Evolutionary conservation across 805 yeast genomes (phyloP).

Genomic region (Ogataea polymorpha): DNA sequence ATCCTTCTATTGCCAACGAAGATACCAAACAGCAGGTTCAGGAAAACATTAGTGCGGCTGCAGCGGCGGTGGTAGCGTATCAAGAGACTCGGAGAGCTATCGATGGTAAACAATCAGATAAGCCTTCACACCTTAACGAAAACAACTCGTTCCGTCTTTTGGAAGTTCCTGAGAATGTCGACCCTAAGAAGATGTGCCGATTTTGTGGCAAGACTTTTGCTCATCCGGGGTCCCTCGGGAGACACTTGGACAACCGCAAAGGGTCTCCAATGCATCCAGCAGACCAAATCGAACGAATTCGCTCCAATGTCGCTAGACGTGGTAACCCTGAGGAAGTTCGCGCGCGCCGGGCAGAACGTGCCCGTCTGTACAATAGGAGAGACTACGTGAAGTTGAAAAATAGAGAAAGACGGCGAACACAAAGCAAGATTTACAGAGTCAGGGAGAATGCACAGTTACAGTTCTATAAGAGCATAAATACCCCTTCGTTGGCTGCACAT

Average conservation of each 20-base stretch:
- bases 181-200: slow-evolving; percentile 40
- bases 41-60: slow-evolving; percentile 20
- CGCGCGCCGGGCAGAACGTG: slow-evolving; percentile 38
- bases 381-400: slow-evolving; percentile 47
- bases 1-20: slow-evolving; percentile 19
- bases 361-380: slow-evolving; percentile 44
- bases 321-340: slow-evolving; percentile 44
- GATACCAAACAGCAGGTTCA: slow-evolving; percentile 12
- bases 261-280: slow-evolving; percentile 53
- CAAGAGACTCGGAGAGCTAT: slow-evolving; percentile 7
- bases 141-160: slow-evolving; percentile 10
- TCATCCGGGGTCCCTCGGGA: slow-evolving; percentile 56
- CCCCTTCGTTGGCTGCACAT: slow-evolving; percentile 39
- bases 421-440: slow-evolving; percentile 42
- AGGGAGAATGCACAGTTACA: slow-evolving; percentile 33
- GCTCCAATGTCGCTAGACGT: slow-evolving; percentile 50
- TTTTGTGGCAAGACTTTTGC: slow-evolving; percentile 54
- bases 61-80: slow-evolving; percentile 25
- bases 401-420: slow-evolving; percentile 40
- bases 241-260: slow-evolving; percentile 55
- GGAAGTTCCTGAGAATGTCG: slow-evolving; percentile 25
- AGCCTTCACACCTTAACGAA: background rate
- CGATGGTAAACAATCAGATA: slow-evolving; percentile 6
- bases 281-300: slow-evolving; percentile 42
- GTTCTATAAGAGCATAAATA: slow-evolving; percentile 37